Conservation (phyloP, 306 rosid species). For the Hippophae rhamnoides region DNA sequence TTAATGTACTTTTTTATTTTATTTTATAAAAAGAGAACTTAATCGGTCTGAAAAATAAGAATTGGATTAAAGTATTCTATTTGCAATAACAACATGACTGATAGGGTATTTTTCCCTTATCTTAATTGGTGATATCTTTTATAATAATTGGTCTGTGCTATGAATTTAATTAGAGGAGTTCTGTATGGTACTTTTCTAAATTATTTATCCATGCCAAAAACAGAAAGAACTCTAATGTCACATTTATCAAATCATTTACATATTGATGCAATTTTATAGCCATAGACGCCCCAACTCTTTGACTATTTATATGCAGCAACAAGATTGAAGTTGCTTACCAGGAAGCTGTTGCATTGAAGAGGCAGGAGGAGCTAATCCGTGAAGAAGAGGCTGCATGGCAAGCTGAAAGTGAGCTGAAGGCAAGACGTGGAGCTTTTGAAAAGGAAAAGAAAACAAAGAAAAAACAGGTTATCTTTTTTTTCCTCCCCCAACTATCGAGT, state of each 20-base stretch:
- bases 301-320: slow-evolving; percentile 53
- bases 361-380: slow-evolving; percentile 98
- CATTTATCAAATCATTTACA: background rate
- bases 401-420: slow-evolving; percentile 84
- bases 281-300: slow-evolving; percentile 14
- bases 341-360: slow-evolving; percentile 95
- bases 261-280: background rate
- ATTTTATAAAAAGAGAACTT: too few species aligned
- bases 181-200: background rate
- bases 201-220: background rate
- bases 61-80: background rate
- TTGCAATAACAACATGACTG: background rate
- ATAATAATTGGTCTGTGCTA: background rate
- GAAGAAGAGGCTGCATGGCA: slow-evolving; percentile 98
- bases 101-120: background rate
- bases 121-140: too few species aligned
- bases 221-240: too few species aligned
- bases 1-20: too few species aligned
- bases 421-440: slow-evolving; percentile 66
- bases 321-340: slow-evolving; percentile 96
- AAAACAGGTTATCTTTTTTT: slow-evolving; percentile 51
- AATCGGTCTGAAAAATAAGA: too few species aligned
- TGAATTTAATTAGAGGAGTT: background rate
- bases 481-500: too few species aligned
- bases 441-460: slow-evolving; percentile 89